Percentiles rank a stretch among this genome's conserved stretches.
Conservation (phyloP, 768 basidiomycete genomes). For the Tylopilus rubrobrunneus region DNA sequence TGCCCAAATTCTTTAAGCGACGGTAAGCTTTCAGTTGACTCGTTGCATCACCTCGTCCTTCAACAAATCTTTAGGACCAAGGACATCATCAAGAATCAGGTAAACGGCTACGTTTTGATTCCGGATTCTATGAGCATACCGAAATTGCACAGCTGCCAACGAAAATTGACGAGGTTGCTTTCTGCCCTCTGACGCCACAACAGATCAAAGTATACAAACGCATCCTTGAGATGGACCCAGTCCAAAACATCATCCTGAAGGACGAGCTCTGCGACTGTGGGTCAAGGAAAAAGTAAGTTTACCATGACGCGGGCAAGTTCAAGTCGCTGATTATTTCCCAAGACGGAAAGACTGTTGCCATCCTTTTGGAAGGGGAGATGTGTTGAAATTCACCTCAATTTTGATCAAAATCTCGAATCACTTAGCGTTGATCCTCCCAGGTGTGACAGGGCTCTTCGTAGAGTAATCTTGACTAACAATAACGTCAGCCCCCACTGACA, state of each 20-base stretch:
- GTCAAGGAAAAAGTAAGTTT: constrained; percentile 49
- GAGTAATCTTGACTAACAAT: background rate
- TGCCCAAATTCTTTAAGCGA: constrained; percentile 83
- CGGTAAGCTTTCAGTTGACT: constrained; percentile 40
- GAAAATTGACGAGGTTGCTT: constrained; percentile 89
- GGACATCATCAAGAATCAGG: constrained; percentile 68
- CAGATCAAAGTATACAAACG: constrained; percentile 75
- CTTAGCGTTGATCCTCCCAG: constrained; percentile 78
- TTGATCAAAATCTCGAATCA: constrained; percentile 89
- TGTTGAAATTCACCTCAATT: constrained; percentile 78
- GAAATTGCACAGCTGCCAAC: constrained; percentile 59
- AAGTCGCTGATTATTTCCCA: constrained; percentile 22
- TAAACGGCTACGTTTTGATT: constrained; percentile 15
- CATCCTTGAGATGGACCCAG: constrained; percentile 56
- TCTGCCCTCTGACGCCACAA: constrained; percentile 76
- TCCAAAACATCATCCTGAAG: constrained; percentile 69
- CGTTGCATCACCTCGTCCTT: background rate
- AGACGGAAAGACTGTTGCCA: constrained; percentile 61
- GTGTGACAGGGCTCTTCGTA: constrained; percentile 46
- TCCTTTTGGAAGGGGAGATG: constrained; percentile 40
- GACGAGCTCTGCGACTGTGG: constrained; percentile 75
- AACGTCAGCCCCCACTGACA: constrained; percentile 59
- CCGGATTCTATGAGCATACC: background rate
- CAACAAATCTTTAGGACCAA: constrained; percentile 52
- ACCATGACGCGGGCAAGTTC: background rate